Evolutionary conservation across 1,284 basidiomycete genomes (phyloP), one percentile per base, ranked within the genome.

Genomic region (Pseudozyma hubeiensis): DNA sequence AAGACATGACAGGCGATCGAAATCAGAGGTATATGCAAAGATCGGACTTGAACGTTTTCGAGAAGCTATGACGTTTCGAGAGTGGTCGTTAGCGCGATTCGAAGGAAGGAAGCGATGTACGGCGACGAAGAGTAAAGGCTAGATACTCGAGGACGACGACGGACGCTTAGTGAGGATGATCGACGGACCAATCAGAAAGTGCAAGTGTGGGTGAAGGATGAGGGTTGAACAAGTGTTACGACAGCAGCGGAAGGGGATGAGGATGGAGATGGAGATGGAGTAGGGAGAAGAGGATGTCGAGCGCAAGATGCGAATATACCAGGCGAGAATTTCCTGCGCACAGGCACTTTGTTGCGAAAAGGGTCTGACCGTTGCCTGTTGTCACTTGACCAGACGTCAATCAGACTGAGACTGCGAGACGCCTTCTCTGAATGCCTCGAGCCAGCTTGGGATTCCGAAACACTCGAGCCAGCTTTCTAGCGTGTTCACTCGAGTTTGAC

Each of bases 41-140:
- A 33, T 17, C 41, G 52, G 13, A 29, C 33, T 17, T 5, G 35
- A 35, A n/a, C 14, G n/a, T 13, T 34, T 51, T 30, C 24, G 30
- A 14, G 47, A 49, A 37, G 9, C 8, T 19, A 53, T 47, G 51
- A 35, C 33, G 34, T n/a, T 43, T 39, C 30, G 52, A 48, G 46
- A 5, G n/a, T 43, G 55, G n/a, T 17, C 13, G 29, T 44, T 19
- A 16, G 40, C 6, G 39, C 37, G 41, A 44, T 34, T 41, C n/a
- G 37, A 17, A 4, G 24, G 17, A 13, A 46, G 47, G 17, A 46
- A 33, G 55, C 64, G 64, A 61, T 54, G 51, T 58, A 59, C 56
- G 68, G 54, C 58, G 63, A 64, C 58, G 46, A 59, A 40, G 63
- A 64, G 74, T 59, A 64, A 76, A 73, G 74, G 74, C 62, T 70